Evolutionary conservation across 805 yeast species (phyloP).

Genomic region (Yarrowia keelungensis): DNA sequence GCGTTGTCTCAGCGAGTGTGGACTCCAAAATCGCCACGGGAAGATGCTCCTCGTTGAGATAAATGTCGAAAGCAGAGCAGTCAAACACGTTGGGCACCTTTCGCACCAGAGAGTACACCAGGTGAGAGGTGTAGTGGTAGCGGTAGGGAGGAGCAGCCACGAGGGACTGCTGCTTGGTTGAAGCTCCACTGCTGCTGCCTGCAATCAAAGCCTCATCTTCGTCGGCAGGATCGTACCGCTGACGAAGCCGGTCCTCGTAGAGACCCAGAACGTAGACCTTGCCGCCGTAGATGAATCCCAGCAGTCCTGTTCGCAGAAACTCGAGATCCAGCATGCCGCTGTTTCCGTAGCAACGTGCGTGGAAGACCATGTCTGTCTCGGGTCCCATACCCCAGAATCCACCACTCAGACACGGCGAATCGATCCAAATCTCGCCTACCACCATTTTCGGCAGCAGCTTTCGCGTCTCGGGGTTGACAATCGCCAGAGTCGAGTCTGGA

Average conservation of each 20-base stretch:
- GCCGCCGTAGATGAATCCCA: constrained; percentile 88
- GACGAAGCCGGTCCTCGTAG: constrained; percentile 89
- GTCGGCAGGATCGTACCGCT: constrained; percentile 67
- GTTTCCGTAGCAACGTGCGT: constrained; percentile 75
- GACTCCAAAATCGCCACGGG: constrained; percentile 89
- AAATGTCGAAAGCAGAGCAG: constrained; percentile 88
- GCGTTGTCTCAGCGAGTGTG: constrained; percentile 54
- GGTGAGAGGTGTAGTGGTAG: constrained; percentile 86
- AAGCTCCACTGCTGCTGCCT: constrained; percentile 20
- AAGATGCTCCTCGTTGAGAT: constrained; percentile 77
- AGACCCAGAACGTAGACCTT: constrained; percentile 87
- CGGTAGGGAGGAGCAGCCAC: constrained; percentile 50
- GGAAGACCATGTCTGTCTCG: constrained; percentile 77
- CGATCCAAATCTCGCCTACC: constrained; percentile 98
- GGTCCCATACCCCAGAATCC: constrained; percentile 79
- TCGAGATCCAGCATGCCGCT: constrained; percentile 74
- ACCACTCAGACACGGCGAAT: constrained; percentile 87
- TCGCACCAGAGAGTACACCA: constrained; percentile 82
- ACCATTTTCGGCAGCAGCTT: constrained; percentile 74
- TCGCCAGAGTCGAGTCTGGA: constrained; percentile 91
- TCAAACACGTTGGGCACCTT: constrained; percentile 83
- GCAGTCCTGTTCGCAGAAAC: constrained; percentile 86
- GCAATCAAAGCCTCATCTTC: constrained; percentile 45
- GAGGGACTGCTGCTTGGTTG: constrained; percentile 40
- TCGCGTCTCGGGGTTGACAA: constrained; percentile 92